These are phyloP conservation scores for Cocos nucifera DNA, from an alignment of 176 grass and related monocot species.

Conservation along the genomic window DNA sequence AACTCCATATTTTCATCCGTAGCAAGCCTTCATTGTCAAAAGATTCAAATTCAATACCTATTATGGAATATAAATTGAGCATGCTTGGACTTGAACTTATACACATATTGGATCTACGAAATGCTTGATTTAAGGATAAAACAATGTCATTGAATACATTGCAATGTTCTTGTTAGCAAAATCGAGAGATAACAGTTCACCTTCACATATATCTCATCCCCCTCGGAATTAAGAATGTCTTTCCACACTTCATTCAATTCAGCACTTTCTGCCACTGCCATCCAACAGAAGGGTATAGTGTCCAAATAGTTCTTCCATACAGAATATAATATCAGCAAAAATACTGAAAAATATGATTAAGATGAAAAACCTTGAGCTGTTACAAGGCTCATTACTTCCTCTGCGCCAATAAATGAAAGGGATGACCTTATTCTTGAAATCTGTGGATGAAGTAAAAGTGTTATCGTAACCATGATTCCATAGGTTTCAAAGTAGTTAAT, in stretches of 20 bases:
- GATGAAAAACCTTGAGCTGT: slow-evolving; percentile 72
- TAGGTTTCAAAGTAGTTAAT: slow-evolving; percentile 2
- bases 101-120: too few relatives aligned
- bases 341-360: slow-evolving; percentile 8
- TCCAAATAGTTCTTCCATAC: background rate
- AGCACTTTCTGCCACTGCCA: slow-evolving; percentile 70
- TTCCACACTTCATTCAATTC: slow-evolving; percentile 95
- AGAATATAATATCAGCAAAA: slow-evolving; percentile 15
- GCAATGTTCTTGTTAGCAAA: too few relatives aligned
- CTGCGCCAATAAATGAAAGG: slow-evolving; percentile 88
- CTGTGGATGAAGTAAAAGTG: slow-evolving; percentile 29
- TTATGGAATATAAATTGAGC: too few relatives aligned
- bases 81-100: too few relatives aligned
- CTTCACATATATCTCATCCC: slow-evolving; percentile 98
- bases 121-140: too few relatives aligned
- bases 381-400: slow-evolving; percentile 96
- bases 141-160: too few relatives aligned
- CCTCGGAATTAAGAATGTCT: slow-evolving; percentile 87
- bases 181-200: slow-evolving; percentile 25
- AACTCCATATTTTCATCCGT: too few relatives aligned
- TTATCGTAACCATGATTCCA: slow-evolving; percentile 2
- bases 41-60: too few relatives aligned
- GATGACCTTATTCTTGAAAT: slow-evolving; percentile 88
- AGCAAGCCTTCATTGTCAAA: too few relatives aligned
- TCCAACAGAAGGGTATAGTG: background rate